These are phyloP conservation scores for Coemansia sp. DNA, from an alignment of 192 early-diverging fungal species.

Conservation along the genomic window DNA sequence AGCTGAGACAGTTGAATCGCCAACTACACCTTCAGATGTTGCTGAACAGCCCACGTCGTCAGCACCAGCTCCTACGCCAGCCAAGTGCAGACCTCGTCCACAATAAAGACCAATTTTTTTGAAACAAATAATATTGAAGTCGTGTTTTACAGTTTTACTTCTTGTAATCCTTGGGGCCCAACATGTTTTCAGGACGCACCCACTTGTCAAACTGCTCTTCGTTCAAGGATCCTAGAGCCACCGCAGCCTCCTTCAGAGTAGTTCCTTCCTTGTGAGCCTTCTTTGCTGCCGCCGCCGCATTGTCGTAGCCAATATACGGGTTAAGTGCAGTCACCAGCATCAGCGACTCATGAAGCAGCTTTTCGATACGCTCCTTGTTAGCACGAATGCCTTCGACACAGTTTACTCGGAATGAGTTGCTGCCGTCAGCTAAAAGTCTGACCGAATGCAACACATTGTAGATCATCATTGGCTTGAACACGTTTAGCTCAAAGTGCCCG, in stretches of 20 bases:
- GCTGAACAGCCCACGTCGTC: too few relatives aligned
- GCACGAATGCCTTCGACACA: conserved; percentile 94
- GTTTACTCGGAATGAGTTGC: conserved; percentile 90
- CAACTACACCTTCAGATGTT: too few relatives aligned
- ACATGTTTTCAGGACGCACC: conserved; percentile 90
- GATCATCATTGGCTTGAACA: conserved; percentile 99
- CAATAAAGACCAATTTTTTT: conserved; percentile 3
- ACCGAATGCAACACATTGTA: conserved; percentile 95
- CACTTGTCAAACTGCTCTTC: conserved; percentile 93
- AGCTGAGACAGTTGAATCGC: too few relatives aligned
- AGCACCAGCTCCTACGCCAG: too few relatives aligned
- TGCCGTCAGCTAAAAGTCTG: conserved; percentile 81
- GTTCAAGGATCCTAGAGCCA: conserved; percentile 81
- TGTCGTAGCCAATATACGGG: conserved; percentile 92
- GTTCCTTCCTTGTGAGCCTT: conserved; percentile 91
- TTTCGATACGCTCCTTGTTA: conserved; percentile 86
- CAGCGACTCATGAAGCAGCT: conserved; percentile 85
- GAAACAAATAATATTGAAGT: too few relatives aligned
- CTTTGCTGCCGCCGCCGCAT: conserved; percentile 94
- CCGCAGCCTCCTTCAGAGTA: conserved; percentile 88
- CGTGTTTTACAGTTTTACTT: conserved; percentile 11
- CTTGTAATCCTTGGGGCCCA: conserved; percentile 62
- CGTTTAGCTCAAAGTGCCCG: conserved; percentile 99
- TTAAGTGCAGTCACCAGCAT: conserved; percentile 99
- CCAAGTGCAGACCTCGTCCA: too few relatives aligned